Base-by-base conservation (phyloP, 345 rosid species). In the Noccaea bulbosa region DNA sequence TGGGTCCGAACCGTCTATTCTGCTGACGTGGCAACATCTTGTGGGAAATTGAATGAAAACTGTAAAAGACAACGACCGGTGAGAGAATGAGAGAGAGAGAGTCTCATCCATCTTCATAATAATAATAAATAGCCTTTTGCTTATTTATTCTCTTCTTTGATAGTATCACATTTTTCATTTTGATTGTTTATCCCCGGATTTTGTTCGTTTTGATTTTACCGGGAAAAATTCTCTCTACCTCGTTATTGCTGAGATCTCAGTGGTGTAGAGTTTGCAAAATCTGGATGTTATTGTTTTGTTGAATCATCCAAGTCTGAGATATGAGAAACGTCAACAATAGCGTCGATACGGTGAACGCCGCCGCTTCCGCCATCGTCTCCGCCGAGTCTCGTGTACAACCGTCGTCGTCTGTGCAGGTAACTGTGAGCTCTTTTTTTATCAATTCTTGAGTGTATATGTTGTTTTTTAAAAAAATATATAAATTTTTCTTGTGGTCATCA, bases 341-440 rank as follows among this genome's bases (percentile, higher is more conserved):
- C 72, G 81, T 86, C 30, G 91, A 86, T 2, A 92, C 98, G 37
- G 82, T 90, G 33, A 90, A 88, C 93, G 98, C 96, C 65, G 96
- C 98, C 43, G 98, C 95, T 56, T 69, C 91, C 44, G 96, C 98
- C 78, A 90, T 90, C 84, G 83, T 88, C 80, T 81, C 95, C 66
- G 93, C 98, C 56, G 96, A 92, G 68, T 82, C 90, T 27, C 87
- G 98, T 7, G 67, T 73, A 12, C 98, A 78, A 77, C 98, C 91
- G 0, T n/a, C 90, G 24, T 10, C 87, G 3, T 20, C 22, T 20
- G 81, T 74, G 17, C 85, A 82, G 88, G 96, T 92, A 43, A 81
- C 32, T 17, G 2, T 11, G 24, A 44, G 10, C 34, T 43, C 7
- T 35, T 10, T 20, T 14, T 11, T 9, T 2, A n/a, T 20, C 0